phyloP scores from a whole-genome alignment of 208 protist species.

The Acanthamoeba lenticulata region DNA sequence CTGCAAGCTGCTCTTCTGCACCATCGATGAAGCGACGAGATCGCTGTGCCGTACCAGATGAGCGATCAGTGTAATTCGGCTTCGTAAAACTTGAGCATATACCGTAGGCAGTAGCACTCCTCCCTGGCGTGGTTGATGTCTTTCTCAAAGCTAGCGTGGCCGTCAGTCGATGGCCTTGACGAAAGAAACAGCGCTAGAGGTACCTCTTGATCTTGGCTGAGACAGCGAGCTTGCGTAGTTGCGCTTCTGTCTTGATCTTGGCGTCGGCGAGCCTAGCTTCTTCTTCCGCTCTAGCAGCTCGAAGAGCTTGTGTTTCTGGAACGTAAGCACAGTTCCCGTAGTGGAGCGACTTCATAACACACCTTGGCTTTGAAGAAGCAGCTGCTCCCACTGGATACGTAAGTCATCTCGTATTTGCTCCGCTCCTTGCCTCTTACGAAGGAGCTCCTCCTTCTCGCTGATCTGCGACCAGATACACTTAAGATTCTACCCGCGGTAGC shows the following conservation, averaged over 20 bases:
- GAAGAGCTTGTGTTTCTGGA: neutral
- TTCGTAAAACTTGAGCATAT: too few species aligned
- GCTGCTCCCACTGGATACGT: too few species aligned
- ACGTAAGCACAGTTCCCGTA: neutral
- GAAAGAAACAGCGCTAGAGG: neutral
- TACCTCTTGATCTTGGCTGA: neutral
- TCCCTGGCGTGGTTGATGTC: neutral
- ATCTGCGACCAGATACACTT: too few species aligned
- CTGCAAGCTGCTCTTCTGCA: neutral
- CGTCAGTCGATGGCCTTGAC: neutral
- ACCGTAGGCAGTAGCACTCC: neutral
- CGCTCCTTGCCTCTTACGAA: too few species aligned
- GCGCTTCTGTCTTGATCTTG: neutral
- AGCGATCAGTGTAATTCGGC: too few species aligned
- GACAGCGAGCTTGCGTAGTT: neutral
- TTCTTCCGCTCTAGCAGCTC: neutral
- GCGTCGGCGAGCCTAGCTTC: neutral
- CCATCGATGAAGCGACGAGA: neutral
- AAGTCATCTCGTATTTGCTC: too few species aligned
- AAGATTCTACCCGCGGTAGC: too few species aligned
- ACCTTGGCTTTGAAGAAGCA: neutral
- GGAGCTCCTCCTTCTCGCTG: too few species aligned
- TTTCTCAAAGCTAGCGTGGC: neutral
- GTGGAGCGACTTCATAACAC: neutral
- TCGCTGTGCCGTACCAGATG: too few species aligned